Evolutionary conservation across 2,329 filamentous ascomycete species (phyloP).

Genomic region (Stagonosporopsis vannaccii): DNA sequence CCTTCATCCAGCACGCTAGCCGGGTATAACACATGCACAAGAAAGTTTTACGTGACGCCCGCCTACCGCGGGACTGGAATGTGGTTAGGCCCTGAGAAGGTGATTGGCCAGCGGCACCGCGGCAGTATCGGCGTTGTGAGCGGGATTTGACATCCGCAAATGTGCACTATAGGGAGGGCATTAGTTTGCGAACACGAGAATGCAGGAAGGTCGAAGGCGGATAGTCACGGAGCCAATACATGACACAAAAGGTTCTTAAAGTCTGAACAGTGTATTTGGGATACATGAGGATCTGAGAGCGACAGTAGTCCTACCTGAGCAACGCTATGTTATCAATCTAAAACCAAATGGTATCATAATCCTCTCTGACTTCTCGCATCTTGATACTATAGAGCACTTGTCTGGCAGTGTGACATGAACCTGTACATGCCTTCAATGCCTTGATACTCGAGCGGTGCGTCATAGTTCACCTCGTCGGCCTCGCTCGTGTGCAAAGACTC

Average conservation of each 20-base stretch:
- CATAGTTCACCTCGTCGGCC: slow-evolving; percentile 48
- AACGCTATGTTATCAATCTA: slow-evolving; percentile 33
- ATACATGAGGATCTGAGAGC: slow-evolving; percentile 33
- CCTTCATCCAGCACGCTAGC: slow-evolving; percentile 6
- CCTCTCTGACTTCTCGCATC: slow-evolving; percentile 12
- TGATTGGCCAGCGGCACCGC: not conserved
- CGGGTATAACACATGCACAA: slow-evolving; percentile 24
- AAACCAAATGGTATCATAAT: slow-evolving; percentile 37
- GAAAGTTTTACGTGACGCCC: slow-evolving; percentile 22
- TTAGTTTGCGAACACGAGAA: not conserved
- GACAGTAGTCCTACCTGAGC: slow-evolving; percentile 10
- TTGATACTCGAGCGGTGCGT: slow-evolving; percentile 64
- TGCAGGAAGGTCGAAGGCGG: not conserved
- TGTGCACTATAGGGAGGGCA: no score
- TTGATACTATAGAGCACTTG: slow-evolving; percentile 23
- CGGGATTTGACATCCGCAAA: not conserved
- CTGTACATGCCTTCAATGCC: slow-evolving; percentile 70
- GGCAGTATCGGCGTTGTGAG: not conserved
- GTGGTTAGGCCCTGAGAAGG: not conserved
- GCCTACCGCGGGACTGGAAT: not conserved
- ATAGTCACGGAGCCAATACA: not conserved
- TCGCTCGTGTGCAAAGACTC: slow-evolving; percentile 66
- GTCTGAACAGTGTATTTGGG: not conserved
- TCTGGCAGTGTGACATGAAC: slow-evolving; percentile 71
- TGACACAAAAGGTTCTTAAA: no score